These are phyloP conservation scores for Sphagnum tenellum DNA, from an alignment of 225 moss, liverwort and hornwort genomes.

Conservation along the genomic window DNA sequence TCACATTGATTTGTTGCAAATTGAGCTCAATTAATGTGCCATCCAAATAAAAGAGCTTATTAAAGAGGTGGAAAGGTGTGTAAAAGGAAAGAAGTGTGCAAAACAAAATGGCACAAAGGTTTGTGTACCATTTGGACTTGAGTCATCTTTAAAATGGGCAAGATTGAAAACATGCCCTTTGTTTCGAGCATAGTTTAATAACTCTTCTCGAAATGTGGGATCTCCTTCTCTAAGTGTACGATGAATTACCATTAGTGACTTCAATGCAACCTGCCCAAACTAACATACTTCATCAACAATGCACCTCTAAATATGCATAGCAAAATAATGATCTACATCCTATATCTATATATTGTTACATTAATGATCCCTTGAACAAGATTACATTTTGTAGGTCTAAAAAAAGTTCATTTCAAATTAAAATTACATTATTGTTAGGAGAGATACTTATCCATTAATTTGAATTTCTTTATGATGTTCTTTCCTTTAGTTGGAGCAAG, in stretches of 20 bases:
- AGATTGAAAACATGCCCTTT: constrained; percentile 93
- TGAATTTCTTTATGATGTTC: too few relatives aligned
- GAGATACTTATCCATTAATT: too few relatives aligned
- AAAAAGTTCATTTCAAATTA: too few relatives aligned
- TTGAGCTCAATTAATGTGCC: neutral
- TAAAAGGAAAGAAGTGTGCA: too few relatives aligned
- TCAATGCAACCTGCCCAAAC: constrained; percentile 68
- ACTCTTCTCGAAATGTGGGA: constrained; percentile 97
- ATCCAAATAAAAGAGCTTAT: neutral
- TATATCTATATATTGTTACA: too few relatives aligned
- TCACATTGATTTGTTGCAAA: neutral
- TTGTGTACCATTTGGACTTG: constrained; percentile 80
- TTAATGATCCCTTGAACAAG: too few relatives aligned
- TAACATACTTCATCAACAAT: neutral
- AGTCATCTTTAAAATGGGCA: constrained; percentile 95
- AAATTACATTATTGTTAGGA: too few relatives aligned
- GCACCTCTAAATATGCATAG: neutral
- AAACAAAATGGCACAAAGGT: too few relatives aligned
- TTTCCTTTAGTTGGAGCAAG: too few relatives aligned
- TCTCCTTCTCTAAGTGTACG: constrained; percentile 95
- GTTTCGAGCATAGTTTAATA: constrained; percentile 83
- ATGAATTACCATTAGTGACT: constrained; percentile 97
- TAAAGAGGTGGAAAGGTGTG: neutral
- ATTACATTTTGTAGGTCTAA: too few relatives aligned
- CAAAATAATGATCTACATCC: too few relatives aligned